Percentiles rank a stretch among this genome's conserved stretches.
phyloP scores from a whole-genome alignment of 352 stramenopile genomes.

The Globisporangium canariense region DNA sequence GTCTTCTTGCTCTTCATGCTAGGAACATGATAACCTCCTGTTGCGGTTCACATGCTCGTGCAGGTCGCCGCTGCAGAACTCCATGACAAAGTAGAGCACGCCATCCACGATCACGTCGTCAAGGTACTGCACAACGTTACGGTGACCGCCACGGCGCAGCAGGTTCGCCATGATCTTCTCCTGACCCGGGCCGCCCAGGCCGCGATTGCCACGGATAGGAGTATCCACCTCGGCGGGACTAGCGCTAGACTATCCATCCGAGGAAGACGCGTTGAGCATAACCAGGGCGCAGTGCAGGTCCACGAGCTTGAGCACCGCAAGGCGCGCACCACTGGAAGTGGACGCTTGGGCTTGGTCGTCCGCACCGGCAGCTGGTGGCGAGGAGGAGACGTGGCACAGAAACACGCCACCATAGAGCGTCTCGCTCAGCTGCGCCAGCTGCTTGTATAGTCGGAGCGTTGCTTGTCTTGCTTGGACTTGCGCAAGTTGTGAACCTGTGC shows the following conservation, averaged over 20 bases:
- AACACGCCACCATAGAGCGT: conserved; percentile 3
- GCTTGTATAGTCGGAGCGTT: conserved; percentile 4
- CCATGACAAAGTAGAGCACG: conserved; percentile 12
- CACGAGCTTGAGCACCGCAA: conserved; percentile 5
- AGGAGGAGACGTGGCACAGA: background rate
- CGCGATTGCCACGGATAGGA: too few relatives aligned
- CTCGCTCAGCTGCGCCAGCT: conserved; percentile 3
- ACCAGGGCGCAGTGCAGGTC: conserved; percentile 2
- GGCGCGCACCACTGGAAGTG: background rate
- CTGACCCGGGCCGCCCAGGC: conserved; percentile 30
- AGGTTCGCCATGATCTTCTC: conserved; percentile 37
- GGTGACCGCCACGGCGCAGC: conserved; percentile 37
- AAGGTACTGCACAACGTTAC: conserved; percentile 43
- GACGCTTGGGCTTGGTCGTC: background rate
- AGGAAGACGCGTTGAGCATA: conserved; percentile 1
- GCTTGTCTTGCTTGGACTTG: background rate
- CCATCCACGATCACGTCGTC: conserved; percentile 40
- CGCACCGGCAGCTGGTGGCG: background rate
- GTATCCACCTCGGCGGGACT: too few relatives aligned
- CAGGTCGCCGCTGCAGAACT: conserved; percentile 4
- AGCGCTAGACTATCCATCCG: background rate
- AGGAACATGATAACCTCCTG: background rate
- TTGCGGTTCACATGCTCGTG: conserved; percentile 1
- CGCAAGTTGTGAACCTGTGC: background rate
- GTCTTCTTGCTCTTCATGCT: background rate